These are phyloP conservation scores for Trichoderma citrinoviride DNA, from an alignment of 2,329 filamentous ascomycete species.

Conservation along the genomic window DNA sequence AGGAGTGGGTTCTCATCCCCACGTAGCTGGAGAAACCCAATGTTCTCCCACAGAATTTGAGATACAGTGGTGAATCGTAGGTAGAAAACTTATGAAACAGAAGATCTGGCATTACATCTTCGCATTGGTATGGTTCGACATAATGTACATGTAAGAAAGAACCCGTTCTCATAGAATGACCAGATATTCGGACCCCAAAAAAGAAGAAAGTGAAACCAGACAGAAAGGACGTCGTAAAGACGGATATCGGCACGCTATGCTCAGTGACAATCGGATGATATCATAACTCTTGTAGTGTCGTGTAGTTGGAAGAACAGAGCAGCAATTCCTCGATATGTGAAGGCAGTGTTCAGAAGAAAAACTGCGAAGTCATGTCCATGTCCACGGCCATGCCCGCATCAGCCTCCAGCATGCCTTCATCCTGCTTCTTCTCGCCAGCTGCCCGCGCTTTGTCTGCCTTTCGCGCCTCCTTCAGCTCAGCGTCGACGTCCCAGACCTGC, in stretches of 20 bases:
- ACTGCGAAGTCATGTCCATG: background rate
- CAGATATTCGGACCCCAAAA: background rate
- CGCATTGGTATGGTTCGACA: background rate
- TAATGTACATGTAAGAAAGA: background rate
- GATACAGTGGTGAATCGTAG: too few relatives aligned
- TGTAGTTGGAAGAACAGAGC: background rate
- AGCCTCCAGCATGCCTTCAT: background rate
- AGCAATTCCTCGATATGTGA: background rate
- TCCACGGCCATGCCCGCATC: background rate
- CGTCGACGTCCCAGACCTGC: constrained; percentile 37
- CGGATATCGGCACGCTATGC: background rate
- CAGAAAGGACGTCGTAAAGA: background rate
- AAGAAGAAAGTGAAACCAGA: background rate
- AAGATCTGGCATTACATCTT: too few relatives aligned
- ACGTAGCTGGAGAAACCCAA: too few relatives aligned
- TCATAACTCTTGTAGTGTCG: background rate
- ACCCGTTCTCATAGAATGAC: background rate
- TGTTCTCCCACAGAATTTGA: too few relatives aligned
- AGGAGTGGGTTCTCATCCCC: too few relatives aligned
- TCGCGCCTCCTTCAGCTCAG: constrained; percentile 36
- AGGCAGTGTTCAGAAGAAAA: background rate
- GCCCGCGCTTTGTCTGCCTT: constrained; percentile 21
- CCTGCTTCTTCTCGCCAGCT: background rate
- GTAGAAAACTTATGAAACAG: too few relatives aligned
- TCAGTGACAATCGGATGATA: background rate